Base-by-base conservation (phyloP, 331 rosid species). In the Malus hybrid region DNA sequence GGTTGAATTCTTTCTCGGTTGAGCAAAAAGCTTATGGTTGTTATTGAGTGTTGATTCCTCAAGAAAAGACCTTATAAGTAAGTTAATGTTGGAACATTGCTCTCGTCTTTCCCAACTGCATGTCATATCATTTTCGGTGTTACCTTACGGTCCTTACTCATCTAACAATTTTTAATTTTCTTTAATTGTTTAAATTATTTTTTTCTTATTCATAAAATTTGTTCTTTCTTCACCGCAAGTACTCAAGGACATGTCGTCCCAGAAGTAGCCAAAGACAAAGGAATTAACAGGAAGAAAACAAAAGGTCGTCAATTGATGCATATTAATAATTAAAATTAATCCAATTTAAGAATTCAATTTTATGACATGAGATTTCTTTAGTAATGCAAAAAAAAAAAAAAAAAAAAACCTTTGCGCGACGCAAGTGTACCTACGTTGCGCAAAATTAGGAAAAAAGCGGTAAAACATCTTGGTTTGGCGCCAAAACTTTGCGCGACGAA, bases 71-170 rank as follows among this genome's bases (percentile, higher is more conserved):
- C 24, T 24, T 24, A 24, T 24, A 24, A 24, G 24, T 24, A 24
- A 24, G 24, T 24, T 24, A 1, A 24, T 24, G 24, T 24, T 24
- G 24, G 24, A 24, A 24, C 24, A 24, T 24, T 24, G 24, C 24
- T 55, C 67, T 55, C 34, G 15, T 24, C 66, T 52, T 52, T 65
- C 52, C 60, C 75, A 65, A 70, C 76, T 46, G 66, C 81, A 19
- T n/a, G 27, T 4, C 81, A 64, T 8, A 57, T 19, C 22, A 22
- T 22, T 22, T 22, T 22, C 70, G 2, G 7, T 13, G 12, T 11
- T n/a, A 5, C 13, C 5, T 34, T 33, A 3, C 70, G 24, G 24
- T 24, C 24, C 24, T 24, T 24, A 24, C 24, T 20, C 14, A 34
- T 9, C 33, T 33, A 24, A 32, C 24, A 24, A 24, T 67, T 10